Base-by-base conservation (phyloP, 2,329 filamentous ascomycete species). In the Epichloe amarillans region DNA sequence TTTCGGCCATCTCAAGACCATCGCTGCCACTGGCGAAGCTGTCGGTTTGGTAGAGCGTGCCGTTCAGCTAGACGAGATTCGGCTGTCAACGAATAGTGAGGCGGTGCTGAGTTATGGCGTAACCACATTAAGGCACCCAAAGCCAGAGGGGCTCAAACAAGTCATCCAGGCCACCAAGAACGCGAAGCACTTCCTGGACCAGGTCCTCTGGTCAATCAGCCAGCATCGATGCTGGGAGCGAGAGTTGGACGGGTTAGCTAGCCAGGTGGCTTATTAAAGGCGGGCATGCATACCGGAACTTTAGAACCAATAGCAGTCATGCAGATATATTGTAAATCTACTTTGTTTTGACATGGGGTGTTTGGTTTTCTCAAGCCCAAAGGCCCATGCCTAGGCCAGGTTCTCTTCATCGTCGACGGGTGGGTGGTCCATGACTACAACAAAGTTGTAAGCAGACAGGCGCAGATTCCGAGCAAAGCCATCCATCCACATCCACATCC, bases 1-100 rank as follows among this genome's bases (percentile, higher is more conserved):
- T 0, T 93, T 91, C 57, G 86, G 86, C 0, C 87, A 93, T 55
- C 72, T 89, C 47, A 93, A 93, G 72, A 71, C 85, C 2, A 84
- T 93, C 23, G 87, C 80, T 2, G 88, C 83, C 0, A 84, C 83
- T 0, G 86, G 84, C 0, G 85, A 89, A 61, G 86, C 74, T 0
- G 78, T 87, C 0, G 70, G 78, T 3, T 69, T 91, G 40, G 72
- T 91, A 30, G 62, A 71, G 17, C 60, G 66, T 38, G 72, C 74
- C 0, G 62, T 79, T 15, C 65, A 67, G 5, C 56, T 78, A 8
- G 66, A 69, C 0, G 65, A 64, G 3, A 61, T 79, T 3, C 52
- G 60, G 1, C 46, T 75, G 0, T 76, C 74, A 0, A 64, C 62
- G 1, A 68, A 75, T 5, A 63, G 63, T 1, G 67, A 74, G 17